Conservation (phyloP, 257 asterid genomes). For the Echites panduratus region DNA sequence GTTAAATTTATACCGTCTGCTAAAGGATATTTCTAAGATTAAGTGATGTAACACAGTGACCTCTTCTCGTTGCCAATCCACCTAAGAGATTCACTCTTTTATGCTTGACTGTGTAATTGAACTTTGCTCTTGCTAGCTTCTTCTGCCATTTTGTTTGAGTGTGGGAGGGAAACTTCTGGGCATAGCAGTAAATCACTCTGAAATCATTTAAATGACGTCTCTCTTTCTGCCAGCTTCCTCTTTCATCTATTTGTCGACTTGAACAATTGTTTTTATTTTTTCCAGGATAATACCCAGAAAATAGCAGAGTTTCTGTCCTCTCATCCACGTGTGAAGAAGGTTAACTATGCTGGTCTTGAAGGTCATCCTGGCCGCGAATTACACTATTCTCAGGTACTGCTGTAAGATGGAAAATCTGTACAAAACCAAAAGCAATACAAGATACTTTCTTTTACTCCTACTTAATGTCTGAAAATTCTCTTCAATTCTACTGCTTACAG, state of each 20-base stretch:
- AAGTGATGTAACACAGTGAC: background rate
- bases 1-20: background rate
- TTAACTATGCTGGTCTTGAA: constrained; percentile 75
- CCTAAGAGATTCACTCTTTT: background rate
- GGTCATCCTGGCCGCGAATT: constrained; percentile 64
- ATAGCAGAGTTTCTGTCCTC: constrained; percentile 75
- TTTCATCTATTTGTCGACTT: background rate
- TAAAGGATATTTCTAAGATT: background rate
- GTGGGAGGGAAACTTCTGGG: no score
- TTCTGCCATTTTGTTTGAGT: background rate
- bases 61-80: background rate
- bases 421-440: background rate
- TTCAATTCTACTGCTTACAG: constrained; percentile 30
- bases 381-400: constrained; percentile 69
- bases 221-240: background rate
- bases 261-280: constrained; percentile 4
- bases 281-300: constrained; percentile 82
- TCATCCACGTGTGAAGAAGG: constrained; percentile 66
- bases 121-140: background rate
- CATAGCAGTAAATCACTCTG: background rate
- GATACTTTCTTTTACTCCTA: background rate
- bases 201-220: background rate
- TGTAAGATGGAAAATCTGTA: background rate
- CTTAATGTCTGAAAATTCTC: background rate
- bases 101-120: background rate